These are phyloP conservation scores for Raphanus sativus DNA, from an alignment of 345 rosid species.

Conservation along the genomic window DNA sequence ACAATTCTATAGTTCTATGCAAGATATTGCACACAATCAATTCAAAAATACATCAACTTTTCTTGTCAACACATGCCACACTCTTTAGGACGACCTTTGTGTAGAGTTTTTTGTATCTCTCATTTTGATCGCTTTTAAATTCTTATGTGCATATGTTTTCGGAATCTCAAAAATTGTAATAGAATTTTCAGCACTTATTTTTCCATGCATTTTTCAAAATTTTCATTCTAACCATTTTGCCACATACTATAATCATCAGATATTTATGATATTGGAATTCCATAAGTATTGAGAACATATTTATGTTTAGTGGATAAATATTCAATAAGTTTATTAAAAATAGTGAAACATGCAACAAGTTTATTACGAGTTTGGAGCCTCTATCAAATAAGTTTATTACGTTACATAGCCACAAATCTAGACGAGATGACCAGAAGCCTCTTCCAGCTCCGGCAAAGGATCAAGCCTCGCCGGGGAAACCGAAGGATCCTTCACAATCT, in stretches of 20 bases:
- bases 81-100: not conserved
- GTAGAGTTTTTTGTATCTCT: not conserved
- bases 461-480: conserved; percentile 30
- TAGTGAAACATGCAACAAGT: not conserved
- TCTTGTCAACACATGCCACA: not conserved
- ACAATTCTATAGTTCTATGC: not conserved
- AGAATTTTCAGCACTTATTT: not conserved
- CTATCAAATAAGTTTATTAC: too few relatives aligned
- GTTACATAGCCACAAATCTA: conserved; percentile 4
- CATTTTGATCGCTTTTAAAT: too few relatives aligned
- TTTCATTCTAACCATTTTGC: not conserved
- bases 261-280: not conserved
- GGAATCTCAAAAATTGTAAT: not conserved
- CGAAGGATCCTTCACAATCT: conserved; percentile 26
- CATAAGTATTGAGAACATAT: not conserved
- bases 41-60: not conserved
- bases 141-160: not conserved
- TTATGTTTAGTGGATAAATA: not conserved
- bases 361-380: not conserved
- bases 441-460: conserved; percentile 29
- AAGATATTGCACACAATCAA: not conserved
- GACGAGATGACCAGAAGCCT: conserved; percentile 17
- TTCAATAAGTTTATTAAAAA: not conserved
- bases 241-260: not conserved
- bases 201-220: not conserved